Evolutionary conservation across 306 rosid species (phyloP), one percentile per base, ranked within the genome.

Genomic region (Ceratonia siliqua): DNA sequence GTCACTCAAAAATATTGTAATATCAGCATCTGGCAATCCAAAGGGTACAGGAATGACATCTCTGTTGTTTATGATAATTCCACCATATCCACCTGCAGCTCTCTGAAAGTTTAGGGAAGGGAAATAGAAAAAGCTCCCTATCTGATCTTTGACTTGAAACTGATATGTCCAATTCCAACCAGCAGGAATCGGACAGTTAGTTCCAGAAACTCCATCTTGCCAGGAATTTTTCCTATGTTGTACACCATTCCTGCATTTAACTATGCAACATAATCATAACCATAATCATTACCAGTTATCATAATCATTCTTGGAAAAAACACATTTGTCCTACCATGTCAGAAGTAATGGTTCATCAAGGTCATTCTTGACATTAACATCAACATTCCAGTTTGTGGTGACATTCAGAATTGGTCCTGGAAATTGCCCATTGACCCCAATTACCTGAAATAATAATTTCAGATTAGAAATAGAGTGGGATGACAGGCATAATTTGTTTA

Each of bases 101-200:
- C 92, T 89, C 43, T 91, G 98, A 68, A 91, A 94, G 78, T 78
- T 84, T 30, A 88, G 81, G 68, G 98, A 91, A 46, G 98, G 96
- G 84, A 91, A 91, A 78, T 94, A 94, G 86, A 88, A 91, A 88
- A 94, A 88, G 68, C 97, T 94, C 79, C 98, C 98, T 64, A 94
- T 91, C 83, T 94, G 97, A 85, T 94, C 98, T 80, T 94, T 94
- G 59, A 94, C 92, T 83, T 94, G 98, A 81, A 94, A 89, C 46
- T 94, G 82, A 71, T 91, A 91, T 18, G 97, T 94, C 97, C 96
- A 94, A 67, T 94, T 94, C 97, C 96, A 91, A 66, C 98, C 97
- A 5, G 95, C 84, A n/a, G 92, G 98, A 74, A 94, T 90, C n/a
- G 98, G 97, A 85, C 98, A 94, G 67, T 88, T 94, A 9, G 98